Conservation (phyloP, 2,329 filamentous ascomycete genomes). For the Neonectria ditissima region DNA sequence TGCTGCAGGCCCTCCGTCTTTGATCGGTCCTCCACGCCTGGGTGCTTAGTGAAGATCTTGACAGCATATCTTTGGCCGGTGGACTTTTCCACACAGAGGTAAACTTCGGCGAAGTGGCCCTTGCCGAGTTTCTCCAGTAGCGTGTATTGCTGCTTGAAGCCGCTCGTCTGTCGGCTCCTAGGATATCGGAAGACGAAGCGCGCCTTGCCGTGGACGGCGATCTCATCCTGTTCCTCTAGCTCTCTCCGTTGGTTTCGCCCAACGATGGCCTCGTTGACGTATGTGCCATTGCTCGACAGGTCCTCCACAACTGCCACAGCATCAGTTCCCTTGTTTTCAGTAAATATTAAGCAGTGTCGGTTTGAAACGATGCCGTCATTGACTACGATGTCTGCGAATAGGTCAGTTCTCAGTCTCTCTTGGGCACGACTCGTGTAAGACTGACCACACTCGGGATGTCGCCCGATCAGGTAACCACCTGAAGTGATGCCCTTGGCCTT, state of each 20-base stretch:
- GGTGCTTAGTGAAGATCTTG: constrained; percentile 91
- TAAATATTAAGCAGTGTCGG: constrained; percentile 79
- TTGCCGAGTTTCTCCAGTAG: constrained; percentile 89
- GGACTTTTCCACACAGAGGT: constrained; percentile 87
- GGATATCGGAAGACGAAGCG: constrained; percentile 95
- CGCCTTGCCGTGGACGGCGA: constrained; percentile 85
- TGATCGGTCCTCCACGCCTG: constrained; percentile 83
- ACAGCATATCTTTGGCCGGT: constrained; percentile 88
- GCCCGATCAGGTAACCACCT: constrained; percentile 89
- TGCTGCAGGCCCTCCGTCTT: constrained; percentile 91
- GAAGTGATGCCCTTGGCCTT: constrained; percentile 73
- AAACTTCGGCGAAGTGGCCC: constrained; percentile 95
- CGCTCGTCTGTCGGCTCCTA: constrained; percentile 76
- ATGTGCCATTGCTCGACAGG: constrained; percentile 95
- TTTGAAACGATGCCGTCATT: constrained; percentile 88
- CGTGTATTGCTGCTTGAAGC: constrained; percentile 88
- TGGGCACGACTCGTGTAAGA: constrained; percentile 4
- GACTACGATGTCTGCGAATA: constrained; percentile 72
- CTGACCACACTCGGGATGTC: constrained; percentile 94
- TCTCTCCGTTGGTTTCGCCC: constrained; percentile 93
- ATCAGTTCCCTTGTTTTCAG: constrained; percentile 67
- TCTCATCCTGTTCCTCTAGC: constrained; percentile 89
- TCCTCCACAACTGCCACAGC: constrained; percentile 87
- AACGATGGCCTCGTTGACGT: constrained; percentile 90
- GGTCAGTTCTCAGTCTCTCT: constrained; percentile 20